Evolutionary conservation across 108 stramenopile species (phyloP), one percentile per base, ranked within the genome.

Genomic region (Cyclotella cryptica): DNA sequence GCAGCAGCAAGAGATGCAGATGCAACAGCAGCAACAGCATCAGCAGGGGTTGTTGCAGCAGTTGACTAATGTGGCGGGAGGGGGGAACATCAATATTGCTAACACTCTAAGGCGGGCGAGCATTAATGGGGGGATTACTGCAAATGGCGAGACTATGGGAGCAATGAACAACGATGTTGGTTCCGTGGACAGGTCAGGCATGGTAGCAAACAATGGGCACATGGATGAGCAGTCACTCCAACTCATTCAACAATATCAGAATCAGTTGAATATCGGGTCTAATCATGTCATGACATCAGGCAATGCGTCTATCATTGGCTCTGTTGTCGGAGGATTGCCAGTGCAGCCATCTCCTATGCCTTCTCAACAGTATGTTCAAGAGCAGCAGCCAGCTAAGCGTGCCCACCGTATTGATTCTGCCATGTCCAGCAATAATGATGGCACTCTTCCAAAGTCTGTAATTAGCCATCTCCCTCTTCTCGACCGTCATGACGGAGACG

Each of bases 391-490:
- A 47, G 8, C 68, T 35, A 68, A 79, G 55, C 72, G 73, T 26
- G 42, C 53, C 15, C 35, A 66, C 35, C 44, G 17, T 10, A 21
- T 10, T 30, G 41, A 10, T 13, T 29, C 15, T 30, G 52, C 7
- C 19, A 12, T 40, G 8, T 30, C 54, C 58, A 71, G 35, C 22
- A 79, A 2, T 15, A 12, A 85, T 46, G 22, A 71, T 28, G 81
- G 79, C 43, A 79, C 71, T 49, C 64, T 88, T 49, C 86, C 87
- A 28, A 66, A 58, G 21, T 86, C 89, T 0, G 78, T 93, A 47
- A 75, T 78, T 24, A 61, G 66, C 15, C 88, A 90, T 60, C 84
- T 90, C 12, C 87, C 86, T 27, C 81, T 94, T 46, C 85, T 94
- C 66, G 84, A 86, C 17, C 75, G 59, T n/a, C 82, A 73, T 67